Evolutionary conservation across 2,329 filamentous ascomycete genomes (phyloP).

Genomic region (Kalmusia sp.): DNA sequence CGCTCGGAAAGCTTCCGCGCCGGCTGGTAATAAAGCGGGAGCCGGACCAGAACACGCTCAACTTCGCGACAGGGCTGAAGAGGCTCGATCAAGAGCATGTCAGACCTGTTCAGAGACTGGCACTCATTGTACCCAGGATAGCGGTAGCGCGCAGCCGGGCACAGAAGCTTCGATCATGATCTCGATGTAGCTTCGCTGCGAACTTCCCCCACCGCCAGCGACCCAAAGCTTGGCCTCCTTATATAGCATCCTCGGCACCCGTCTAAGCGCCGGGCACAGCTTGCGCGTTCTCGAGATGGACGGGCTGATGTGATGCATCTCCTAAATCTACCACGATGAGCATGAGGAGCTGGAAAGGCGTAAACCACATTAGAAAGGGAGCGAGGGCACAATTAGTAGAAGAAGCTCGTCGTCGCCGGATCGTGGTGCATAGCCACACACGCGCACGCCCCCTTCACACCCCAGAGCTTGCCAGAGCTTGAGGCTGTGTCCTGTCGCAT

Average conservation of each 20-base stretch:
- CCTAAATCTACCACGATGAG: conserved; percentile 12
- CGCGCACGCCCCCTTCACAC: conserved; percentile 28
- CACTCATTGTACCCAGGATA: background rate
- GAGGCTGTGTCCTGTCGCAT: conserved; percentile 45
- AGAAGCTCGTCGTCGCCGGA: conserved; percentile 8
- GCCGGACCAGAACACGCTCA: conserved; percentile 5
- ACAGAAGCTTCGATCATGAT: background rate
- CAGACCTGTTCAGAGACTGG: background rate
- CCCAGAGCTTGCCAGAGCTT: conserved; percentile 20
- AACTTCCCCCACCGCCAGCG: conserved; percentile 5
- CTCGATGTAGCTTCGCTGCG: background rate
- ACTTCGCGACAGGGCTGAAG: conserved; percentile 17
- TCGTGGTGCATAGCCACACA: conserved; percentile 32
- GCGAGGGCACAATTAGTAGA: conserved; percentile 15
- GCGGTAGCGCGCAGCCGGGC: background rate
- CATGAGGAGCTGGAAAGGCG: conserved; percentile 1
- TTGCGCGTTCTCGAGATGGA: conserved; percentile 22
- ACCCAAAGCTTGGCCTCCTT: conserved; percentile 32
- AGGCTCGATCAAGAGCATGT: conserved; percentile 6
- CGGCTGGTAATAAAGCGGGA: conserved; percentile 12
- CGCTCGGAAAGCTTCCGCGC: conserved; percentile 8
- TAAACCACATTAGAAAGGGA: background rate
- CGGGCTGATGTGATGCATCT: conserved; percentile 11
- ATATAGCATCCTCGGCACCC: conserved; percentile 33
- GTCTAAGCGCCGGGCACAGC: conserved; percentile 36